phyloP scores from a whole-genome alignment of 2,329 filamentous ascomycete species.

The Geosmithia flava region DNA sequence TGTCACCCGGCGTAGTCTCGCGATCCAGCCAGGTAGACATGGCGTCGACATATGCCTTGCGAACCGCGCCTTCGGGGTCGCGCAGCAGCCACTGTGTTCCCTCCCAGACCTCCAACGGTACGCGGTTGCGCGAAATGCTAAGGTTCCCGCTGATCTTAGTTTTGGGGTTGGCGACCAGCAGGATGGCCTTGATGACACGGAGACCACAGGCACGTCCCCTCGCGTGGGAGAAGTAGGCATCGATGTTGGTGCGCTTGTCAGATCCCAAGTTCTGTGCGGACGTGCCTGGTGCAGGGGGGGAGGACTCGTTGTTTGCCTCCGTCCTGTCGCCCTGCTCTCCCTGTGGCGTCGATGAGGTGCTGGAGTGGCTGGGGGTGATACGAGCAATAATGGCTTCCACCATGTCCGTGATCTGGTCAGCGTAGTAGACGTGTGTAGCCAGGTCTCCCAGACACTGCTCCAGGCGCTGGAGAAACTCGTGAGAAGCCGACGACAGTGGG shows the following conservation, averaged over 20 bases:
- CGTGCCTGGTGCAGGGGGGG: conserved; percentile 1
- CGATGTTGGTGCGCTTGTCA: conserved; percentile 31
- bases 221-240: conserved; percentile 40
- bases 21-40: conserved; percentile 72
- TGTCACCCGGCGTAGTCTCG: conserved; percentile 60
- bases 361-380: conserved; percentile 52
- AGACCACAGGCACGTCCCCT: conserved; percentile 54
- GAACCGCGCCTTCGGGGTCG: conserved; percentile 65
- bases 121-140: conserved; percentile 58
- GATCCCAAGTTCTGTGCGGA: conserved; percentile 20
- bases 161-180: conserved; percentile 66
- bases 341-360: conserved; percentile 27
- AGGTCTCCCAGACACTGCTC: conserved; percentile 81
- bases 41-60: conserved; percentile 76
- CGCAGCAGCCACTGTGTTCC: conserved; percentile 89
- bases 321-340: conserved; percentile 30
- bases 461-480: conserved; percentile 56
- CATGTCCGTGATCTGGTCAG: conserved; percentile 93
- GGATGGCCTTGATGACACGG: conserved; percentile 67
- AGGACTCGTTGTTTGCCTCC: conserved; percentile 20
- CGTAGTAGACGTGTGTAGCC: conserved; percentile 92
- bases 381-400: conserved; percentile 66
- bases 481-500: conserved; percentile 30
- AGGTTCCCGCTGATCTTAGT: conserved; percentile 44
- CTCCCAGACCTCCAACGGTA: conserved; percentile 81